phyloP scores from a whole-genome alignment of 106 monocot species.

The Phalaenopsis aphrodite region DNA sequence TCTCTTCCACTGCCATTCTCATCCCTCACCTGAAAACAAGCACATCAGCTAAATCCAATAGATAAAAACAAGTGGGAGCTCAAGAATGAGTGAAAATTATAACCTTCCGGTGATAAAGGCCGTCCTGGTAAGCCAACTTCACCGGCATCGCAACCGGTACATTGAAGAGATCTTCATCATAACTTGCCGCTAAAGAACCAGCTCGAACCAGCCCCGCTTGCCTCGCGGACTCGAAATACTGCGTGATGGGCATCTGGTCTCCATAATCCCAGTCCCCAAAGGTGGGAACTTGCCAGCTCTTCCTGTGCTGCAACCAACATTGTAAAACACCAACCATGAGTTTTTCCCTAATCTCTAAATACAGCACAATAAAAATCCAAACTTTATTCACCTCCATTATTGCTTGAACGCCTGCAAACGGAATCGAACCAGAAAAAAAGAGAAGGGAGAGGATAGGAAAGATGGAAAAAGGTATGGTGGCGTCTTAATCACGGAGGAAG shows the following conservation, averaged over 20 bases:
- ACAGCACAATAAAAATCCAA: constrained; percentile 1
- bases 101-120: not conserved
- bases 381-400: constrained; percentile 10
- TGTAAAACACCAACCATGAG: not conserved
- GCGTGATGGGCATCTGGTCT: constrained; percentile 21
- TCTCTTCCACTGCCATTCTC: not conserved
- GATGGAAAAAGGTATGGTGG: not conserved
- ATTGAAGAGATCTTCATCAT: constrained; percentile 14
- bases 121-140: not conserved
- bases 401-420: not conserved
- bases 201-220: constrained; percentile 21
- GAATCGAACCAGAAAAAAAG: no score
- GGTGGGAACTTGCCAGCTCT: constrained; percentile 20
- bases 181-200: not conserved
- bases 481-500: not conserved
- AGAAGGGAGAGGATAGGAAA: not conserved
- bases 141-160: constrained; percentile 12
- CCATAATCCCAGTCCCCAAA: constrained; percentile 30
- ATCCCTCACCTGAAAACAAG: not conserved
- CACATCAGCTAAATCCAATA: not conserved
- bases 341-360: not conserved
- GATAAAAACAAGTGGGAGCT: not conserved
- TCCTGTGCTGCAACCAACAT: constrained; percentile 4
- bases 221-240: constrained; percentile 23
- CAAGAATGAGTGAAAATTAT: not conserved